Evolutionary conservation across 345 rosid species (phyloP).

Genomic region (Brassica juncea): DNA sequence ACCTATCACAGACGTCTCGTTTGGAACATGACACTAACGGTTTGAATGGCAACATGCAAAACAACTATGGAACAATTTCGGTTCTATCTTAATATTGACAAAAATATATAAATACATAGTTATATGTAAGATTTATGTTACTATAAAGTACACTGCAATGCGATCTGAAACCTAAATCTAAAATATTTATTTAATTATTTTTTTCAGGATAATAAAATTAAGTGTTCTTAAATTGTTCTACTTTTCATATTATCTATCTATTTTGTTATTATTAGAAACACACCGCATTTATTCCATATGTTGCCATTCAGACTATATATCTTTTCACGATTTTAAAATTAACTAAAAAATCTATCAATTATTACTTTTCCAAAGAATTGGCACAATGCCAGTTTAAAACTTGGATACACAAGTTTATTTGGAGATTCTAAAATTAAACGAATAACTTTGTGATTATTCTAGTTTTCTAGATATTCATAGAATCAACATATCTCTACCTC

Average conservation of each 20-base stretch:
- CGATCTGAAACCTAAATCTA: too few species aligned
- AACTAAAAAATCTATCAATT: slow-evolving; percentile 11
- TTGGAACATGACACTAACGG: not conserved
- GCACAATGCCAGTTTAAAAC: slow-evolving; percentile 9
- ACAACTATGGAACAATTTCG: not conserved
- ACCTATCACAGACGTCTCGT: not conserved
- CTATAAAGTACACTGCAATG: too few species aligned
- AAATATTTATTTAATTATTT: too few species aligned
- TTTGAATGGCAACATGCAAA: not conserved
- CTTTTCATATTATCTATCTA: not conserved
- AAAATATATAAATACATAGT: not conserved
- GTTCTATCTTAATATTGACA: not conserved
- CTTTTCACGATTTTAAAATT: not conserved
- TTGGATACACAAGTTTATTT: not conserved
- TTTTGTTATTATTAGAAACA: not conserved
- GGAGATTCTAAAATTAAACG: too few species aligned
- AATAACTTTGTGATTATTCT: too few species aligned
- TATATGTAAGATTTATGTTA: too few species aligned
- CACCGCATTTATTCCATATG: not conserved
- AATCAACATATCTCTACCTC: too few species aligned
- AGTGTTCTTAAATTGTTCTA: not conserved
- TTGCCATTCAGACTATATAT: not conserved
- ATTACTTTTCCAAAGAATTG: slow-evolving; percentile 7
- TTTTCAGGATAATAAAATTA: too few species aligned
- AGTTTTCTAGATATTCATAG: too few species aligned